phyloP scores from a whole-genome alignment of 257 asterid species.

The Lithospermum erythrorhizon region DNA sequence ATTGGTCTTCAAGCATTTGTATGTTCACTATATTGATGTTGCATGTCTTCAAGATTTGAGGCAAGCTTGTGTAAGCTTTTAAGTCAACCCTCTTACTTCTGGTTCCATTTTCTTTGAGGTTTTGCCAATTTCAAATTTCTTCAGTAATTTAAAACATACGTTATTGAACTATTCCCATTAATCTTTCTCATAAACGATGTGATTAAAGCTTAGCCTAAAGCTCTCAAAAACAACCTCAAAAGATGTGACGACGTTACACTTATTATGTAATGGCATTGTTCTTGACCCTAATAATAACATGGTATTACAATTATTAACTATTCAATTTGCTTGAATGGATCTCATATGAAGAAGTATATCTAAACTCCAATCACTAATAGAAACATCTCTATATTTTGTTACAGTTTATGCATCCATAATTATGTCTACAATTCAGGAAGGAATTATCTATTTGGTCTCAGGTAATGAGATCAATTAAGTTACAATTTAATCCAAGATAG shows the following conservation, averaged over 20 bases:
- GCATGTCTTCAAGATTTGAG: conserved; percentile 1
- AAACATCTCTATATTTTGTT: not conserved
- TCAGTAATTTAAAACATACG: not conserved
- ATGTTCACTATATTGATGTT: not conserved
- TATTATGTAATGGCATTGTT: no score
- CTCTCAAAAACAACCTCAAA: no score
- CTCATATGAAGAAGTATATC: not conserved
- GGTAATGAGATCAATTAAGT: no score
- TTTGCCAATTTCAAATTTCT: not conserved
- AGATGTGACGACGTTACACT: no score
- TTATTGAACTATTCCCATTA: no score
- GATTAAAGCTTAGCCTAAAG: no score
- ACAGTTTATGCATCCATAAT: not conserved
- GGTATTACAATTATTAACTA: no score
- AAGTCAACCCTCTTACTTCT: not conserved
- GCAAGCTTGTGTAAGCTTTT: not conserved
- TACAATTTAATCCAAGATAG: no score
- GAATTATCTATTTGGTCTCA: no score
- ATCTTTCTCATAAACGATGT: no score
- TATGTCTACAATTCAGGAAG: not conserved
- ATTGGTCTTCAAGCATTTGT: not conserved
- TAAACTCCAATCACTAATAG: not conserved
- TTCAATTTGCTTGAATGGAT: no score
- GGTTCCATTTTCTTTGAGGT: not conserved
- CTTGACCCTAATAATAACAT: no score